Conservation (phyloP, 768 basidiomycete genomes). For the Sistotremastrum suecicum region DNA sequence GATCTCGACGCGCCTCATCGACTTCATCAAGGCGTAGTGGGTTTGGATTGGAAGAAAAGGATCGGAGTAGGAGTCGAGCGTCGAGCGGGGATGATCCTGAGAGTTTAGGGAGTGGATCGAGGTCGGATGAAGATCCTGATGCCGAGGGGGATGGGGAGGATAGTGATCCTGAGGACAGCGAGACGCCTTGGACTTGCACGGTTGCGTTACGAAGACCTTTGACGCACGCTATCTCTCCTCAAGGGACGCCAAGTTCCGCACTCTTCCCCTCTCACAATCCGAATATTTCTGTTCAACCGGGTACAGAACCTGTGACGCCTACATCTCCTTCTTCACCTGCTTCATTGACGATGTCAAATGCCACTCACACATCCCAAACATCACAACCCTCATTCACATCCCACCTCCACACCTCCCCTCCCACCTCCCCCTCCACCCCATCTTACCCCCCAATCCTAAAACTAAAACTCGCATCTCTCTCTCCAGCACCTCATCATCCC, state of each 20-base stretch:
- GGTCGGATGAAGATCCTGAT: not conserved
- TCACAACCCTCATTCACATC: not conserved
- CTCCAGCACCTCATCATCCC: slow-evolving; percentile 91
- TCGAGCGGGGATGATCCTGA: too few species aligned
- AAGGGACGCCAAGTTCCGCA: too few species aligned
- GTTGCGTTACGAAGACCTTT: slow-evolving; percentile 36
- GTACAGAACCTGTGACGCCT: not conserved
- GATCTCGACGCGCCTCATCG: too few species aligned
- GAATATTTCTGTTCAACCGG: too few species aligned
- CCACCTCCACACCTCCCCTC: not conserved
- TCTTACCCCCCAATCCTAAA: slow-evolving; percentile 5
- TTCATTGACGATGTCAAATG: not conserved
- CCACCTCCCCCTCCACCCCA: slow-evolving; percentile 5
- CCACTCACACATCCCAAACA: not conserved
- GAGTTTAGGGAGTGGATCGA: too few species aligned
- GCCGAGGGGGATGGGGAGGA: slow-evolving; percentile 41
- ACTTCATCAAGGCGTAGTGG: too few species aligned
- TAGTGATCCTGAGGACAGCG: slow-evolving; percentile 91
- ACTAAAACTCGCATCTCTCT: slow-evolving; percentile 70
- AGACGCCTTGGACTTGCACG: slow-evolving; percentile 93
- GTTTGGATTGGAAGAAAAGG: too few species aligned
- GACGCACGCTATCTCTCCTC: too few species aligned
- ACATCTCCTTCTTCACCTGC: not conserved
- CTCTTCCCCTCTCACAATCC: too few species aligned
- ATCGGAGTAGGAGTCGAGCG: too few species aligned